Conservation (phyloP, 352 stramenopile species). For the Globisporangium cylindrosporum region DNA sequence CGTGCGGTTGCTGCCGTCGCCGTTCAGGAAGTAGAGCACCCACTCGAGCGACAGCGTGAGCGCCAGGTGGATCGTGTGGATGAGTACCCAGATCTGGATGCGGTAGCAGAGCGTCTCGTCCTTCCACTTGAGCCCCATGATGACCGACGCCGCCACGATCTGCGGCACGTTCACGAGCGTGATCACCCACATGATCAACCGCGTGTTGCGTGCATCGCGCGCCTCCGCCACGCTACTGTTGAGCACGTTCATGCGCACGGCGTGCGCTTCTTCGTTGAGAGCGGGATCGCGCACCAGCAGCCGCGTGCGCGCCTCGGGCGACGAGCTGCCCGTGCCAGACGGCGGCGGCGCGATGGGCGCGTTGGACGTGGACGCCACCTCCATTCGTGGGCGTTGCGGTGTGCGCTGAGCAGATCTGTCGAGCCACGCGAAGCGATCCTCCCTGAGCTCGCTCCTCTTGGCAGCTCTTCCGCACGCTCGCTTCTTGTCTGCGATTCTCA, state of each 20-base stretch:
- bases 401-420: background rate
- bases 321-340: slow-evolving; percentile 7
- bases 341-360: background rate
- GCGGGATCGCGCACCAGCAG: slow-evolving; percentile 27
- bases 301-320: slow-evolving; percentile 26
- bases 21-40: slow-evolving; percentile 74
- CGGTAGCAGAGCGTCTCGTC: slow-evolving; percentile 74
- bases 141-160: slow-evolving; percentile 48
- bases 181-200: slow-evolving; percentile 76
- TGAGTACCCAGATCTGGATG: slow-evolving; percentile 80
- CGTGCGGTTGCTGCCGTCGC: slow-evolving; percentile 44
- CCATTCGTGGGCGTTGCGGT: background rate
- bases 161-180: slow-evolving; percentile 78
- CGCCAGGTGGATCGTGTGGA: slow-evolving; percentile 68
- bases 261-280: slow-evolving; percentile 63
- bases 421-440: slow-evolving; percentile 1
- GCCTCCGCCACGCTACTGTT: slow-evolving; percentile 82
- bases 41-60: slow-evolving; percentile 74
- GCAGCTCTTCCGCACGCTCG: background rate
- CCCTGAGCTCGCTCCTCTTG: background rate
- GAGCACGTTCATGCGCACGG: slow-evolving; percentile 80
- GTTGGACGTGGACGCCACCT: background rate
- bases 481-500: slow-evolving; percentile 1
- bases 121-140: slow-evolving; percentile 70
- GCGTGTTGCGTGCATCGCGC: slow-evolving; percentile 72